Base-by-base conservation (phyloP, 805 yeast genomes). In the Starmerella geochares region DNA sequence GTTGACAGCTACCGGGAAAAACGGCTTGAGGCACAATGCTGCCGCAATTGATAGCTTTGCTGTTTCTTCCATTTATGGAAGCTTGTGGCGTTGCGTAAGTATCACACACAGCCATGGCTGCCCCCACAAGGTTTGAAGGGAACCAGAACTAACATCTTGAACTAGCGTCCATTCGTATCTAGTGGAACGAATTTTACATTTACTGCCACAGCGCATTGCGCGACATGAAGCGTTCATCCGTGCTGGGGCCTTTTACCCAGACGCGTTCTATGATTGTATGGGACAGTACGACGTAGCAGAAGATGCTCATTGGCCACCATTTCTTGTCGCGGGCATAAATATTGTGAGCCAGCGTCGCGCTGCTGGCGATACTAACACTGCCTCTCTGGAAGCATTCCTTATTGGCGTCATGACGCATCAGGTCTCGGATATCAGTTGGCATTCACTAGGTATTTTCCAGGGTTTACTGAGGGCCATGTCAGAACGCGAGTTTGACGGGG, bases 261-360 rank as follows among this genome's bases (percentile, higher is more conserved):
- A 81, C 60, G 77, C 82, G 0, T 76, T 80, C 58, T 81, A 81
- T 62, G 69, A 74, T 31, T 81, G 86, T 61, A 63, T 74, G 45
- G 77, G 75, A 3, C 58, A 64, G 23, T 67, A 75, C 3, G 70
- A 72, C 10, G 72, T 72, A 2, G 81, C 83, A 3, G 87, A 81
- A 61, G 73, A 67, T 25, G 69, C 80, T 0, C 86, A 81, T 59
- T 81, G 87, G 86, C 85, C 86, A 0, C 80, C 80, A 1, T 80
- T 80, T 58, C 56, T 80, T 13, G 62, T 66, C 4, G 62, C 63
- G 2, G 77, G 80, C 0, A 73, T 76, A 4, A 54, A 66, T 5
- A 64, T 72, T 41, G 76, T 76, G 62, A 61, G 64, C 25, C 64
- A 67, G 24, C 60, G 60, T 46, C 65, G 67, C 31, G 51, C 52